A percentile compares a stretch with the other conserved stretches of the same genome.
These are phyloP conservation scores for Sporothrix phasma DNA, from an alignment of 2,329 filamentous ascomycete genomes.

Conservation along the genomic window DNA sequence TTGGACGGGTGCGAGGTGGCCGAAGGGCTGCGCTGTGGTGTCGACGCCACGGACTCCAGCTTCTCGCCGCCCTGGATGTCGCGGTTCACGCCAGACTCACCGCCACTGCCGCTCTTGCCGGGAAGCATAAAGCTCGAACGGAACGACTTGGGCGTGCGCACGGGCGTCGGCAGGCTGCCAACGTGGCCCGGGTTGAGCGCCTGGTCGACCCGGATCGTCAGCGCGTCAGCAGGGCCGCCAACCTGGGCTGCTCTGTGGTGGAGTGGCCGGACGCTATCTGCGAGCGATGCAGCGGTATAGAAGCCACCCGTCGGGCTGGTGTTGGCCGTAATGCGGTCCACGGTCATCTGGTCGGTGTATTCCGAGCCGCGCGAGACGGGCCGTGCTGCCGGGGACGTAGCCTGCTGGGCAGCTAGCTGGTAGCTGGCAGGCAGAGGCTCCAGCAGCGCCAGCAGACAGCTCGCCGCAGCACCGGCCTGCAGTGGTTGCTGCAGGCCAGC, in stretches of 20 bases:
- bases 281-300: conserved; percentile 49
- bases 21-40: conserved; percentile 47
- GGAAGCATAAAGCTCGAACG: conserved; percentile 63
- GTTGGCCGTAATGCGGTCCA: conserved; percentile 62
- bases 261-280: conserved; percentile 71
- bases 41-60: conserved; percentile 69
- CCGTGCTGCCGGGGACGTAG: conserved; percentile 37
- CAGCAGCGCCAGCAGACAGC: background rate
- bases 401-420: conserved; percentile 22
- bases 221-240: conserved; percentile 24
- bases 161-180: conserved; percentile 44
- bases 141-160: conserved; percentile 67
- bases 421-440: conserved; percentile 11
- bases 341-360: conserved; percentile 62
- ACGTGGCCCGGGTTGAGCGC: conserved; percentile 39
- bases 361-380: conserved; percentile 73
- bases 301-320: conserved; percentile 59
- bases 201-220: conserved; percentile 51
- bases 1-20: conserved; percentile 23
- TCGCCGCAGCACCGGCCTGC: background rate
- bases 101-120: conserved; percentile 39
- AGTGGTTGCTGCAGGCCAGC: conserved; percentile 13
- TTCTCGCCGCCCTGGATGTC: conserved; percentile 65
- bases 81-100: conserved; percentile 39
- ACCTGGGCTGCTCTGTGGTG: conserved; percentile 34